Evolutionary conservation across 768 basidiomycete species (phyloP), one percentile per base, ranked within the genome.

Genomic region (Cystofilobasidium macerans): DNA sequence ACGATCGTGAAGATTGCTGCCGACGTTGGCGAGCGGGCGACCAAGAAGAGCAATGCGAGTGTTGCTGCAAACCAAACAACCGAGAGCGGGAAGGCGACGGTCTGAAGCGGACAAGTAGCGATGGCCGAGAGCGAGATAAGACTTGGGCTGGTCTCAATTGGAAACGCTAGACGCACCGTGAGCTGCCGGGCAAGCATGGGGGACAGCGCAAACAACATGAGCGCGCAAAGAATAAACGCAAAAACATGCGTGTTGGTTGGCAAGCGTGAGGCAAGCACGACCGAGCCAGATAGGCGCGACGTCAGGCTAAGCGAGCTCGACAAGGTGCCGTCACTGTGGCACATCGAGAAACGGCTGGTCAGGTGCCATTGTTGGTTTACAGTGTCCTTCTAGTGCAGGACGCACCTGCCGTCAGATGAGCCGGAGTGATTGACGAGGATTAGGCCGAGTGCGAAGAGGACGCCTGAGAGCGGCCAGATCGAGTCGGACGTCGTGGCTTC

Each of bases 401-500:
- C 51, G 28, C 51, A 54, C 35, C 28, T 54, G 28, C 24, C 14
- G 26, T n/a, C 36, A 12, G 35, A 30, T 3, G 30, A 6, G 42
- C 40, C 43, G 11, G 53, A 14, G 71, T 72, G 94, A 76, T 95
- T 90, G 18, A 87, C 87, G 57, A 97, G 78, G 65, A 93, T 78
- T 24, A 85, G 80, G 74, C 93, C 90, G 43, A 95, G 78, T 61
- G 83, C 78, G 75, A 97, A 89, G 51, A 98, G 82, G 60, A 81
- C 80, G 4, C 88, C 88, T n/a, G 90, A 84, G 59, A 97, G 77
- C 8, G 94, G 92, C 91, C 91, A 97, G 70, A 98, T 93, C 33
- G 91, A 91, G 75, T 99, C 95, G 16, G 88, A 88, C 43, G 94
- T 95, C 5, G 93, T 97, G 30, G 93, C 89, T 43, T 89, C 87